A percentile compares a stretch with the other conserved stretches of the same genome.
Evolutionary conservation across 371 early-diverging fungal genomes (phyloP).

Genomic region (Scutellospora calospora): DNA sequence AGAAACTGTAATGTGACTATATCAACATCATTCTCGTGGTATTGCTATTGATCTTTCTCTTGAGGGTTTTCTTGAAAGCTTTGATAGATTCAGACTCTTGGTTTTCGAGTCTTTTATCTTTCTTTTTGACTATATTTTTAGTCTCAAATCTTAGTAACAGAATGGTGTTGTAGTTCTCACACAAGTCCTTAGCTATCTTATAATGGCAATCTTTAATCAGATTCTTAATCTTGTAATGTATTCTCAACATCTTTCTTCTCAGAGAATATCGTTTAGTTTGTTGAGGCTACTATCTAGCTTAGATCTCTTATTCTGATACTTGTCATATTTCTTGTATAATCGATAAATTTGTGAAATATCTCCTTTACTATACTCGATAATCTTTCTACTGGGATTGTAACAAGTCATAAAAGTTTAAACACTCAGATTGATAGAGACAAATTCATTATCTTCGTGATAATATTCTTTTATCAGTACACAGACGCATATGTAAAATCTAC

Average conservation of each 20-base stretch:
- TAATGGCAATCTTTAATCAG: slow-evolving; percentile 13
- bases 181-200: slow-evolving; percentile 1
- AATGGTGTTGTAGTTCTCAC: no score
- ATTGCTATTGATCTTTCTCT: neutral
- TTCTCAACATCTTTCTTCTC: neutral
- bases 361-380: neutral
- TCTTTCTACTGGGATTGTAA: neutral
- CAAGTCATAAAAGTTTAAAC: neutral
- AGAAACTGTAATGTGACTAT: neutral
- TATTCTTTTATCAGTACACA: neutral
- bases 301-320: neutral
- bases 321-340: neutral
- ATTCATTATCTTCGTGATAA: neutral
- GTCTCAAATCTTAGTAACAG: no score
- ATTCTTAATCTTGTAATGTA: slow-evolving; percentile 18
- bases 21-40: neutral
- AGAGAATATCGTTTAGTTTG: neutral
- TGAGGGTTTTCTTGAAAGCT: neutral
- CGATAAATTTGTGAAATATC: neutral
- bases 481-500: neutral
- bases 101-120: no score
- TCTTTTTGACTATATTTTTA: no score
- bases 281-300: neutral
- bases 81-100: no score
- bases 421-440: neutral